phyloP scores from a whole-genome alignment of 2,329 filamentous ascomycete species.

The Anthostomella pinea region DNA sequence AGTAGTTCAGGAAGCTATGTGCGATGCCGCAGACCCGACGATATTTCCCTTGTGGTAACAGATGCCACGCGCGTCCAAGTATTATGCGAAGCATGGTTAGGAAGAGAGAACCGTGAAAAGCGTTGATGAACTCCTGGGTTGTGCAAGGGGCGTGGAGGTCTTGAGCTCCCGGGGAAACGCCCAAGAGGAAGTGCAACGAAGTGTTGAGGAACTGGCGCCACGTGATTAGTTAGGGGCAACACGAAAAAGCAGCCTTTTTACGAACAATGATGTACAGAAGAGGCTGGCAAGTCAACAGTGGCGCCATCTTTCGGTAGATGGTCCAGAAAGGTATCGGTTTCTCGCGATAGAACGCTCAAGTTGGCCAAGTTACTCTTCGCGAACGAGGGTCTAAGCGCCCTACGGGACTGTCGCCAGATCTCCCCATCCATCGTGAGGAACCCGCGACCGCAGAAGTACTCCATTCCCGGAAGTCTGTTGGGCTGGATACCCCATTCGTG shows the following conservation, averaged over 20 bases:
- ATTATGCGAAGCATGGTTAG: slow-evolving; percentile 11
- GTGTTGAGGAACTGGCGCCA: slow-evolving; percentile 8
- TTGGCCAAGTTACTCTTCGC: slow-evolving; percentile 1
- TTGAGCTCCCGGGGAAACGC: slow-evolving; percentile 5
- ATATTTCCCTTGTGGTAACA: slow-evolving; percentile 9
- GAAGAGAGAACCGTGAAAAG: slow-evolving; percentile 10
- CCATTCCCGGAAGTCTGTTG: slow-evolving; percentile 4
- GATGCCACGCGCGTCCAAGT: slow-evolving; percentile 9
- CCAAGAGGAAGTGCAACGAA: slow-evolving; percentile 11
- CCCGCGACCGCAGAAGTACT: slow-evolving; percentile 7
- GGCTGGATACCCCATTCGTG: slow-evolving; percentile 4
- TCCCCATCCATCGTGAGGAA: slow-evolving; percentile 3
- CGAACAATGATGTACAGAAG: slow-evolving; percentile 16
- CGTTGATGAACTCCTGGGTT: slow-evolving; percentile 7
- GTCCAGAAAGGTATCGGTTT: slow-evolving; percentile 6
- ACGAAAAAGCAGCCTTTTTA: background rate
- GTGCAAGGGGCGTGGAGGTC: slow-evolving; percentile 4
- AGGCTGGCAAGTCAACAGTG: slow-evolving; percentile 11
- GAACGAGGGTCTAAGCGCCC: slow-evolving; percentile 2
- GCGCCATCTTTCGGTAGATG: slow-evolving; percentile 9
- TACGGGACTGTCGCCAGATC: slow-evolving; percentile 1
- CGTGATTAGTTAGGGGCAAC: background rate
- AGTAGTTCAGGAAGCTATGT: slow-evolving; percentile 11
- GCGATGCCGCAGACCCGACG: slow-evolving; percentile 1
- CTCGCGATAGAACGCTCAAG: slow-evolving; percentile 1